Evolutionary conservation across 352 stramenopile genomes (phyloP).

Genomic region (Globisporangium uncinulatum): DNA sequence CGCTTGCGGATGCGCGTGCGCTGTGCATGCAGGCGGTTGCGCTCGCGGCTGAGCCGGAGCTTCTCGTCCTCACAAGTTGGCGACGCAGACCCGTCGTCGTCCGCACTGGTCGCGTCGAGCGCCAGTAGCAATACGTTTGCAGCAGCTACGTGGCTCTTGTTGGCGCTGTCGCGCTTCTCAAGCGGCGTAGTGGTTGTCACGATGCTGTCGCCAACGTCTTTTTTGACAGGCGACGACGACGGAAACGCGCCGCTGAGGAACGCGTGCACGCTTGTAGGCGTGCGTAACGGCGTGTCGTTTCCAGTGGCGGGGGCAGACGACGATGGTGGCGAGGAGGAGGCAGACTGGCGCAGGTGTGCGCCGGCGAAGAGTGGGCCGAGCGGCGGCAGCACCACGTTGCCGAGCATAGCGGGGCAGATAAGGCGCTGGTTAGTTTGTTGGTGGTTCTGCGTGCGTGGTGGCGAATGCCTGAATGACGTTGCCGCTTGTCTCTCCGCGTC

Average conservation of each 20-base stretch:
- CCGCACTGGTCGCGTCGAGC: not conserved
- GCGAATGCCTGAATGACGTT: constrained; percentile 10
- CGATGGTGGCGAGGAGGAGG: not conserved
- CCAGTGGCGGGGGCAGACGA: constrained; percentile 17
- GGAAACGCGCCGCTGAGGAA: constrained; percentile 29
- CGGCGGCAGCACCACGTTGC: constrained; percentile 49
- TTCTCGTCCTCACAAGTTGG: constrained; percentile 48
- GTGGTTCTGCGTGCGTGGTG: constrained; percentile 15
- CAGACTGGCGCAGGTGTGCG: constrained; percentile 3
- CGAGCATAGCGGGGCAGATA: constrained; percentile 19
- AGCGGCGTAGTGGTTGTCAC: constrained; percentile 3
- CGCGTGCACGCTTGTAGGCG: constrained; percentile 40
- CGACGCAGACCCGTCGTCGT: constrained; percentile 9
- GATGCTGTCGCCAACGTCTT: constrained; percentile 17
- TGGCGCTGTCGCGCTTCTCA: constrained; percentile 8
- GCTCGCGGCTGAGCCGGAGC: constrained; percentile 63
- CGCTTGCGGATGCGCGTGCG: constrained; percentile 72
- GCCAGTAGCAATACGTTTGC: constrained; percentile 25
- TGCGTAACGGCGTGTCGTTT: constrained; percentile 45
- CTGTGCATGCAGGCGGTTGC: constrained; percentile 71
- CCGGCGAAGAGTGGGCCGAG: constrained; percentile 48
- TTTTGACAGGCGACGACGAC: constrained; percentile 60
- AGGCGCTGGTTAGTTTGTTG: constrained; percentile 4
- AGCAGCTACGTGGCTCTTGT: constrained; percentile 15
- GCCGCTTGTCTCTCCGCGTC: constrained; percentile 11